phyloP scores from a whole-genome alignment of 1,139 yeast genomes.

The Arxiozyma bovina region DNA sequence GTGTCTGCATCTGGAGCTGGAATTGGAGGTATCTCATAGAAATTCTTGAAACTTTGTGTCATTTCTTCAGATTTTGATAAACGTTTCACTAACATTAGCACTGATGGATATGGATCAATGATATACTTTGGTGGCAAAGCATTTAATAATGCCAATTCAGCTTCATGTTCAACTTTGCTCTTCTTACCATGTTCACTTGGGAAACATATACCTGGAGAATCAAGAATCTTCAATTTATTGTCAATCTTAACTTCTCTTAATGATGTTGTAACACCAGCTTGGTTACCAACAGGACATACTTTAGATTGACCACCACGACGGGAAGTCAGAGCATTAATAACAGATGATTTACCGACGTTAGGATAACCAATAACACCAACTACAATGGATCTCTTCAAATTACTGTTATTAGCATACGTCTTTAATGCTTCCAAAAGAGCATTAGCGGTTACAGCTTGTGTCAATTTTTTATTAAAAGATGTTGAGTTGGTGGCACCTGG shows the following conservation, averaged over 20 bases:
- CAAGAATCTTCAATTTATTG: conserved; percentile 77
- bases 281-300: conserved; percentile 95
- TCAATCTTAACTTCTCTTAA: conserved; percentile 89
- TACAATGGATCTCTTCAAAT: conserved; percentile 81
- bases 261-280: conserved; percentile 93
- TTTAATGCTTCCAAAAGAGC: conserved; percentile 74
- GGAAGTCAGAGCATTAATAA: conserved; percentile 79
- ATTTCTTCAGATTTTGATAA: conserved; percentile 62
- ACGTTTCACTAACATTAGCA: conserved; percentile 65
- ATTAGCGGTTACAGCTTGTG: conserved; percentile 63
- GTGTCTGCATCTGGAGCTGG: conserved; percentile 54
- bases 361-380: conserved; percentile 98
- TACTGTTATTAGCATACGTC: conserved; percentile 72
- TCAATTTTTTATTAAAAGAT: conserved; percentile 68
- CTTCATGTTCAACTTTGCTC: conserved; percentile 61
- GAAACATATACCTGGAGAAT: conserved; percentile 97
- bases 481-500: conserved; percentile 56
- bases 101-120: conserved; percentile 76
- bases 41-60: conserved; percentile 63
- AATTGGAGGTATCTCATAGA: conserved; percentile 76
- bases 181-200: conserved; percentile 53
- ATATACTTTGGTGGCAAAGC: conserved; percentile 88
- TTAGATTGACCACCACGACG: conserved; percentile 65
- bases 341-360: conserved; percentile 90
- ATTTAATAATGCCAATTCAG: conserved; percentile 77